A percentile compares a stretch with the other conserved stretches of the same genome.
phyloP scores from a whole-genome alignment of 2,329 filamentous ascomycete species.

The Tolypocladium pustulatum region DNA sequence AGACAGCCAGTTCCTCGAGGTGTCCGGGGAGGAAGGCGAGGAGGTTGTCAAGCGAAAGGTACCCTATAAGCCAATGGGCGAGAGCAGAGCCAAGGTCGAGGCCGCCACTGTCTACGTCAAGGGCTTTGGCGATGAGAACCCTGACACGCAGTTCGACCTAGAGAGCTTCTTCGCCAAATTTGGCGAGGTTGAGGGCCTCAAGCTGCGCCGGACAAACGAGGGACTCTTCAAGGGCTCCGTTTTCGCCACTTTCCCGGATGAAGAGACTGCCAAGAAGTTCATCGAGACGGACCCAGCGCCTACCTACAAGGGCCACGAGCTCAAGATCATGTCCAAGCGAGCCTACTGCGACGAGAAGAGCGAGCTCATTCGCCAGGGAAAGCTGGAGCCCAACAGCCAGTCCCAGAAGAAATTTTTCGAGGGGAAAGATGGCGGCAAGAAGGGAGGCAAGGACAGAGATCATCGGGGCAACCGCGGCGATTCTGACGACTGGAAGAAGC shows the following conservation, averaged over 20 bases:
- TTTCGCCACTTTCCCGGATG: constrained; percentile 81
- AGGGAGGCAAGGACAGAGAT: constrained; percentile 21
- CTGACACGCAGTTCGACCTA: constrained; percentile 82
- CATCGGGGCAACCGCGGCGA: constrained; percentile 29
- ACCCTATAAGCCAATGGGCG: constrained; percentile 49
- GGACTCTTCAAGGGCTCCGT: constrained; percentile 90
- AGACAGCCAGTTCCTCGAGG: constrained; percentile 60
- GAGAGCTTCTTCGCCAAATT: constrained; percentile 82
- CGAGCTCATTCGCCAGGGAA: constrained; percentile 59
- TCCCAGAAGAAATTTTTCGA: constrained; percentile 37
- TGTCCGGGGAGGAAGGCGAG: constrained; percentile 62
- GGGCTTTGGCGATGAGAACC: constrained; percentile 80
- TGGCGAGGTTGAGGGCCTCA: constrained; percentile 70
- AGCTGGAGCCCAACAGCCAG: constrained; percentile 47
- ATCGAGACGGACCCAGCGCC: constrained; percentile 70
- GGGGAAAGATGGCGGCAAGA: constrained; percentile 25
- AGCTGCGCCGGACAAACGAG: constrained; percentile 66
- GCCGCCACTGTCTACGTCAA: constrained; percentile 80
- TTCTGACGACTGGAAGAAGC: constrained; percentile 52
- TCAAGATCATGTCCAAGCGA: constrained; percentile 79
- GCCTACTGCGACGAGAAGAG: constrained; percentile 75
- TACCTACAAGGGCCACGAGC: constrained; percentile 68
- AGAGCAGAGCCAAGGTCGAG: constrained; percentile 55
- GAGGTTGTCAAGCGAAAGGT: constrained; percentile 70
- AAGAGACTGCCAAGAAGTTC: constrained; percentile 73